These are phyloP conservation scores for Penicillium fimorum DNA, from an alignment of 495 filamentous ascomycete species.

Conservation along the genomic window DNA sequence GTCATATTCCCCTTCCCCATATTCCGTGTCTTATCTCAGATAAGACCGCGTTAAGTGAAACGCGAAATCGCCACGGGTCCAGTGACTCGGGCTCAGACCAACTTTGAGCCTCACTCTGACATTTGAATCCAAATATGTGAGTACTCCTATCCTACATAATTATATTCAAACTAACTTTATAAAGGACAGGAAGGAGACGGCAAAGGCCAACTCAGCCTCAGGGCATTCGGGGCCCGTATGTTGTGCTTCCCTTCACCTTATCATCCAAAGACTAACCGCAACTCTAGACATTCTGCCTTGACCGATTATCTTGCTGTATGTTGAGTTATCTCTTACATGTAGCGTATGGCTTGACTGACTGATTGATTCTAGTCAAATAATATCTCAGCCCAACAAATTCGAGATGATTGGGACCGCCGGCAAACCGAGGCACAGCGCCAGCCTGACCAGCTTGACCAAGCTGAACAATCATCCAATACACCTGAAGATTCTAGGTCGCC, in stretches of 20 bases:
- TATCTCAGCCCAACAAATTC: conserved; percentile 81
- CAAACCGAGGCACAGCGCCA: conserved; percentile 35
- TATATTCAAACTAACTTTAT: conserved; percentile 17
- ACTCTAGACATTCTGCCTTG: conserved; percentile 64
- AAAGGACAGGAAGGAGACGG: conserved; percentile 32
- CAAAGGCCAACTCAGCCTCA: conserved; percentile 36
- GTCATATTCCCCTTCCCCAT: no score
- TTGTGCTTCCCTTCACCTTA: conserved; percentile 13
- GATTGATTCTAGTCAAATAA: conserved; percentile 68
- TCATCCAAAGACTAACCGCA: background rate
- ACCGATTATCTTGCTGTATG: conserved; percentile 77
- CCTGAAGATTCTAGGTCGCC: conserved; percentile 16
- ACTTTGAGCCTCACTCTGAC: background rate
- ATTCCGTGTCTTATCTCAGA: conserved; percentile 13
- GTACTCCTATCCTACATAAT: conserved; percentile 1
- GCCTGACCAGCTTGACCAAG: background rate
- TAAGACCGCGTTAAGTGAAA: conserved; percentile 49
- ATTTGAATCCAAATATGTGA: conserved; percentile 5
- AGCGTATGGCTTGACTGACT: conserved; percentile 5
- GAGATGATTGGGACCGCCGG: conserved; percentile 58
- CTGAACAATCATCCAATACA: conserved; percentile 14
- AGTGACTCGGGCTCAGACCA: conserved; percentile 30
- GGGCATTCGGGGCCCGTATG: conserved; percentile 65
- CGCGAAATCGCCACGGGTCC: conserved; percentile 47
- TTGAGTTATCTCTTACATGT: conserved; percentile 5